phyloP scores from a whole-genome alignment of 108 stramenopile genomes.

The Discostella stelligeroides region DNA sequence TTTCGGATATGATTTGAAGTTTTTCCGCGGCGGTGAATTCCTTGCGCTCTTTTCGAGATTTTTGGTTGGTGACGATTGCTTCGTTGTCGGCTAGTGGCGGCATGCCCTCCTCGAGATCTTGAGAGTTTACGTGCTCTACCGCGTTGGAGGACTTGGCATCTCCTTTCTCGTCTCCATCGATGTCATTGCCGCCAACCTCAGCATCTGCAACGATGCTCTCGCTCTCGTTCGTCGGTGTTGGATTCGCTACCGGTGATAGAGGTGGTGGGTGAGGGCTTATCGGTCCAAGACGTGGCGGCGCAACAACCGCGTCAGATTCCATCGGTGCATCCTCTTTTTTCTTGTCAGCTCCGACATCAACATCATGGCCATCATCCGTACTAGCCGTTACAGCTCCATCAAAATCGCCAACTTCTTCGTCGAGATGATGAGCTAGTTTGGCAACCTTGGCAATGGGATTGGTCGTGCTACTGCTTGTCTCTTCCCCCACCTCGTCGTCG shows the following conservation, averaged over 20 bases:
- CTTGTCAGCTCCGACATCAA: background rate
- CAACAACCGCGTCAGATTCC: background rate
- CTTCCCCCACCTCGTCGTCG: background rate
- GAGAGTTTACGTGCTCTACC: background rate
- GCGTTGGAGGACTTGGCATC: background rate
- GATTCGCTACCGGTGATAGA: background rate
- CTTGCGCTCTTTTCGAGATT: conserved; percentile 12
- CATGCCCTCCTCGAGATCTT: background rate
- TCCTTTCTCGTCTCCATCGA: background rate
- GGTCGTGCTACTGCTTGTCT: background rate
- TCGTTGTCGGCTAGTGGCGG: background rate
- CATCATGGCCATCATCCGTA: background rate
- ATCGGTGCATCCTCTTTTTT: background rate
- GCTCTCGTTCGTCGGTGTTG: background rate
- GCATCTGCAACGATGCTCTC: background rate
- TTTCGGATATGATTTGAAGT: conserved; percentile 29
- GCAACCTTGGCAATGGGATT: background rate
- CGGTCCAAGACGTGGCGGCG: background rate
- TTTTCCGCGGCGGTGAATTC: conserved; percentile 51
- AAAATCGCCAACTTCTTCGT: background rate
- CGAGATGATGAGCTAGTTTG: background rate
- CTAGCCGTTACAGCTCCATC: background rate
- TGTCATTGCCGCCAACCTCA: background rate
- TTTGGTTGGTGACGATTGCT: background rate
- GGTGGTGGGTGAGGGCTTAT: background rate